A percentile compares a stretch with the other conserved stretches of the same genome.
Evolutionary conservation across 225 moss, liverwort and hornwort genomes (phyloP).

Genomic region (Lunularia cruciata): DNA sequence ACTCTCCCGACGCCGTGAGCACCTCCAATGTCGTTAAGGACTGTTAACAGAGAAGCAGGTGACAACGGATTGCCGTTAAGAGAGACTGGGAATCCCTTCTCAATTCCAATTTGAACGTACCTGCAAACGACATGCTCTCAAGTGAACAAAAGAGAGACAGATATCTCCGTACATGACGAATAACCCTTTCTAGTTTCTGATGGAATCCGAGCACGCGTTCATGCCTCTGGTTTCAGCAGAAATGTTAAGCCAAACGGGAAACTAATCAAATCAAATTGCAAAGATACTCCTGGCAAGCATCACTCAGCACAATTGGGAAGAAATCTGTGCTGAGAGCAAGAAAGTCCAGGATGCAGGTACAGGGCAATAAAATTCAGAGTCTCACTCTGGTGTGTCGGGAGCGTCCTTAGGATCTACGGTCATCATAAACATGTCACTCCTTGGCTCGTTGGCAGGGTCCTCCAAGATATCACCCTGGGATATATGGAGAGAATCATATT

Average conservation of each 20-base stretch:
- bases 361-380: too few species aligned
- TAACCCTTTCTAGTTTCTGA: too few species aligned
- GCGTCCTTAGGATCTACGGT: constrained; percentile 76
- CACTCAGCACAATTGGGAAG: too few species aligned
- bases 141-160: neutral
- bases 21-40: constrained; percentile 73
- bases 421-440: constrained; percentile 87
- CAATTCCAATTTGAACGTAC: constrained; percentile 74
- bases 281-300: too few species aligned
- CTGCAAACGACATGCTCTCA: constrained; percentile 28
- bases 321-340: too few species aligned
- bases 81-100: constrained; percentile 71
- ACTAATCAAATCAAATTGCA: too few species aligned
- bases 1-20: constrained; percentile 83
- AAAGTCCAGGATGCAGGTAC: too few species aligned
- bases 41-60: constrained; percentile 65
- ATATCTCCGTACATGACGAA: neutral
- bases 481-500: neutral
- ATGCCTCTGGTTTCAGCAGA: too few species aligned
- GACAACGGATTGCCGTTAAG: constrained; percentile 54
- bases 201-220: too few species aligned
- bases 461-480: constrained; percentile 89
- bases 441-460: constrained; percentile 80
- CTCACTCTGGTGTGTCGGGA: constrained; percentile 83
- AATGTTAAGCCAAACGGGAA: too few species aligned